Evolutionary conservation across 768 basidiomycete species (phyloP).

Genomic region (Trametes gibbosa): DNA sequence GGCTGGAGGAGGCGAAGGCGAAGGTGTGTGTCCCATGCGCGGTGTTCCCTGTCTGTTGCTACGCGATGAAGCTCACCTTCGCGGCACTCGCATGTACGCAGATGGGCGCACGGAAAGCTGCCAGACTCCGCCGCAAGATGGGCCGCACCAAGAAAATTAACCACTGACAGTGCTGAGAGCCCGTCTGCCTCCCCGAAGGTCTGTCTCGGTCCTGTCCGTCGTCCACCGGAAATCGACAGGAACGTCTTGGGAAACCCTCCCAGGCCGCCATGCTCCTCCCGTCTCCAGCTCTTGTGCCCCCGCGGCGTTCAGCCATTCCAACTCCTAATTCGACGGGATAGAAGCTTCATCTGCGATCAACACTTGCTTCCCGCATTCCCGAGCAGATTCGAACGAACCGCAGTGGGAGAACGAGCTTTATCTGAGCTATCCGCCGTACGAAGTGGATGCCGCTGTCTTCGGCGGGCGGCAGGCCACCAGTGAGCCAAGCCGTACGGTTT

Average conservation of each 20-base stretch:
- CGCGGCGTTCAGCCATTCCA: neutral
- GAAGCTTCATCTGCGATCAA: neutral
- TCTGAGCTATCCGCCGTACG: neutral
- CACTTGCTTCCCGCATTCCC: neutral
- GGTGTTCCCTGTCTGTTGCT: conserved; percentile 1
- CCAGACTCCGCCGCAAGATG: conserved; percentile 65
- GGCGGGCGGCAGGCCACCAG: neutral
- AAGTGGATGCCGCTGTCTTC: neutral
- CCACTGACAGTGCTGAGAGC: conserved; percentile 42
- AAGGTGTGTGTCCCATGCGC: conserved; percentile 40
- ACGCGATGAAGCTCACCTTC: conserved; percentile 6
- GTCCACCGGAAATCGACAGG: neutral
- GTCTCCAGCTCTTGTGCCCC: neutral
- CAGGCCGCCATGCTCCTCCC: neutral
- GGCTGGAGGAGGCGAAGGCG: conserved; percentile 61
- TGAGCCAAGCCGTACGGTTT: no score
- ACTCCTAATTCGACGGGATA: neutral
- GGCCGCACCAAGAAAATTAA: conserved; percentile 82
- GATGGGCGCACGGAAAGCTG: conserved; percentile 82
- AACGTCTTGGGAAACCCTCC: neutral
- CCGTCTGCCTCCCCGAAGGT: neutral
- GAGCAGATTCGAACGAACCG: neutral
- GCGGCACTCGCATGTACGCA: conserved; percentile 28
- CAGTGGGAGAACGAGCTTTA: neutral
- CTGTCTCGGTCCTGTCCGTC: neutral